phyloP scores from a whole-genome alignment of 129 eudicot genomes.

The Artemisia tridentata region DNA sequence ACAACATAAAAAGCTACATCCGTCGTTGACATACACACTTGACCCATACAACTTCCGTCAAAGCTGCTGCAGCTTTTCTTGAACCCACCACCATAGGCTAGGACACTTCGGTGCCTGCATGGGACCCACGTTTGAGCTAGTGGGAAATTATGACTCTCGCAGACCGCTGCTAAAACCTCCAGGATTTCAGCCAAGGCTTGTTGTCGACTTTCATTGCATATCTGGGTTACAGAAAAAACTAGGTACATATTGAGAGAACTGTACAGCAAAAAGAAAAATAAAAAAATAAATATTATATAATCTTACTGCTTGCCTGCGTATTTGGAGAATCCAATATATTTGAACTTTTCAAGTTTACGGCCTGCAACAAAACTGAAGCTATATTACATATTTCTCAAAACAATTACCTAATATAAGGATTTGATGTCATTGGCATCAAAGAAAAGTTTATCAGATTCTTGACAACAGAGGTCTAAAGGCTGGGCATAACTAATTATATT shows the following conservation, averaged over 20 bases:
- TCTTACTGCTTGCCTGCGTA: conserved; percentile 66
- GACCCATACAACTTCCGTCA: conserved; percentile 96
- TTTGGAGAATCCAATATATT: conserved; percentile 81
- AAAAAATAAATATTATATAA: conserved; percentile 22
- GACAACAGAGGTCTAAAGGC: background rate
- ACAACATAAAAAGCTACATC: conserved; percentile 83
- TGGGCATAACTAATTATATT: background rate
- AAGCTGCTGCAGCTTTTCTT: conserved; percentile 88
- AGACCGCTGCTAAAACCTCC: conserved; percentile 77
- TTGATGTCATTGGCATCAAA: background rate
- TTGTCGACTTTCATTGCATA: conserved; percentile 89
- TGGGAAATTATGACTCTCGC: conserved; percentile 81
- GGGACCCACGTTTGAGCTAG: conserved; percentile 98
- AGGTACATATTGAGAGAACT: conserved; percentile 24
- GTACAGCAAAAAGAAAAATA: background rate
- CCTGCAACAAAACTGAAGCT: conserved; percentile 65
- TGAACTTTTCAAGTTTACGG: conserved; percentile 93
- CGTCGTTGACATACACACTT: conserved; percentile 95
- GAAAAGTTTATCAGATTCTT: background rate
- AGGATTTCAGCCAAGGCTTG: conserved; percentile 81
- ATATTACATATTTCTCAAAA: conserved; percentile 31
- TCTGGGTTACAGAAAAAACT: conserved; percentile 50
- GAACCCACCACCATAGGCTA: conserved; percentile 87
- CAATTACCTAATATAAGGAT: background rate
- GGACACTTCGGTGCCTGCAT: conserved; percentile 86